Percentiles rank a stretch among this genome's conserved stretches.
phyloP scores from a whole-genome alignment of 768 basidiomycete species.

The Suillus discolor region DNA sequence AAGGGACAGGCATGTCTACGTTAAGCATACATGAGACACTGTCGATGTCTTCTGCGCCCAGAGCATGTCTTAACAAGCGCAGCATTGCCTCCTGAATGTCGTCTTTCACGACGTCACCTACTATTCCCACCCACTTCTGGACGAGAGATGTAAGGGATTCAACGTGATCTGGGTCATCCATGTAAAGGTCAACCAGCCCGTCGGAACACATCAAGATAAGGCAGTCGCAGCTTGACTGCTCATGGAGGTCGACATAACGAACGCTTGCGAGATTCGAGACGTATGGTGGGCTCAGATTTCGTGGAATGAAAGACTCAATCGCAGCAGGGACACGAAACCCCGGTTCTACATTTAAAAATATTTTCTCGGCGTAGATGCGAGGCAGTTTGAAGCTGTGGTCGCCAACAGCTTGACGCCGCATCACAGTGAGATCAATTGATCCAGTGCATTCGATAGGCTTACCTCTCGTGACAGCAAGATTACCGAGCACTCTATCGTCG shows the following conservation, averaged over 20 bases:
- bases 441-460: conserved; percentile 17
- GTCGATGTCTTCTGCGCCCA: conserved; percentile 46
- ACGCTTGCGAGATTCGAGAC: conserved; percentile 47
- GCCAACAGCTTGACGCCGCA: conserved; percentile 44
- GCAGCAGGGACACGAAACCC: conserved; percentile 39
- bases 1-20: conserved; percentile 39
- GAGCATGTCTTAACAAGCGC: conserved; percentile 44
- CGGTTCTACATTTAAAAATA: conserved; percentile 45
- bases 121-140: conserved; percentile 39
- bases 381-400: conserved; percentile 59
- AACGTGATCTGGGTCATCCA: conserved; percentile 19
- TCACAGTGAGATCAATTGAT: neutral
- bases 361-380: conserved; percentile 43
- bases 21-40: conserved; percentile 48
- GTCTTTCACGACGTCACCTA: conserved; percentile 20
- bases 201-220: conserved; percentile 56
- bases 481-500: conserved; percentile 52
- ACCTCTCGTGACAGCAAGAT: conserved; percentile 41
- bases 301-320: conserved; percentile 42
- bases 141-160: conserved; percentile 25
- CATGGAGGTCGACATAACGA: conserved; percentile 37
- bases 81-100: conserved; percentile 27
- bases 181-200: conserved; percentile 44
- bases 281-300: conserved; percentile 56
- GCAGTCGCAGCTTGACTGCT: conserved; percentile 24